These are phyloP conservation scores for Bondarzewia mesenterica DNA, from an alignment of 1,284 basidiomycete genomes.

Conservation along the genomic window DNA sequence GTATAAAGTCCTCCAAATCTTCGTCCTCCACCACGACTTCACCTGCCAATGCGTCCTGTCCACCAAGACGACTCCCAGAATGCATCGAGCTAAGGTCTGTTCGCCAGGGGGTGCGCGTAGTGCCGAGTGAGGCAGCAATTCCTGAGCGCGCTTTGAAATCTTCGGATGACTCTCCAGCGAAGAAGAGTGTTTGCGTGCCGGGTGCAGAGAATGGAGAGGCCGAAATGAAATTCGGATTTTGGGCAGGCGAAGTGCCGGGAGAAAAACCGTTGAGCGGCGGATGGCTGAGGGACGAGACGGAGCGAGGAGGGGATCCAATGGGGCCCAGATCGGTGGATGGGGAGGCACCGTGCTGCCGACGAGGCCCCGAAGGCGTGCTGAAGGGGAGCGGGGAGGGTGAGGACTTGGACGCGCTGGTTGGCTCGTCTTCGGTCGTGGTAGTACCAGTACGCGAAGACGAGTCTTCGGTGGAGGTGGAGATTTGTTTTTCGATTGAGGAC, in stretches of 20 bases:
- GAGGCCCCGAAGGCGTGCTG: conserved; percentile 38
- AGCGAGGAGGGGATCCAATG: conserved; percentile 62
- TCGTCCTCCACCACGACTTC: conserved; percentile 55
- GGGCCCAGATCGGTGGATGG: conserved; percentile 56
- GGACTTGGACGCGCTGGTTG: conserved; percentile 4
- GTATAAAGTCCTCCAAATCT: conserved; percentile 82
- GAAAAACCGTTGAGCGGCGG: conserved; percentile 35
- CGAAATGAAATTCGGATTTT: conserved; percentile 31
- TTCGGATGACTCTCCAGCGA: conserved; percentile 3
- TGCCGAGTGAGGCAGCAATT: conserved; percentile 39
- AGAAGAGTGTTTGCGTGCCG: neutral
- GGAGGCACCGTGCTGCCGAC: conserved; percentile 24
- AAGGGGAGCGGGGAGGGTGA: conserved; percentile 38
- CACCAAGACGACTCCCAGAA: conserved; percentile 8
- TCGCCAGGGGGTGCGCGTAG: conserved; percentile 24
- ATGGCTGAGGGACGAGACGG: conserved; percentile 29
- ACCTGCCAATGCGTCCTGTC: conserved; percentile 13
- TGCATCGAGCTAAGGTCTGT: conserved; percentile 13
- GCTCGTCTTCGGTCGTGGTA: conserved; percentile 10
- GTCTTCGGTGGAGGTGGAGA: conserved; percentile 7
- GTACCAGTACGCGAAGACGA: no score
- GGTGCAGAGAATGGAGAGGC: conserved; percentile 52
- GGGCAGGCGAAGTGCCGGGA: conserved; percentile 39
- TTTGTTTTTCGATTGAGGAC: conserved; percentile 3
- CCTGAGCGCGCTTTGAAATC: conserved; percentile 27